A percentile compares a stretch with the other conserved stretches of the same genome.
phyloP scores from a whole-genome alignment of 257 asterid species.

The Penstemon davidsonii region DNA sequence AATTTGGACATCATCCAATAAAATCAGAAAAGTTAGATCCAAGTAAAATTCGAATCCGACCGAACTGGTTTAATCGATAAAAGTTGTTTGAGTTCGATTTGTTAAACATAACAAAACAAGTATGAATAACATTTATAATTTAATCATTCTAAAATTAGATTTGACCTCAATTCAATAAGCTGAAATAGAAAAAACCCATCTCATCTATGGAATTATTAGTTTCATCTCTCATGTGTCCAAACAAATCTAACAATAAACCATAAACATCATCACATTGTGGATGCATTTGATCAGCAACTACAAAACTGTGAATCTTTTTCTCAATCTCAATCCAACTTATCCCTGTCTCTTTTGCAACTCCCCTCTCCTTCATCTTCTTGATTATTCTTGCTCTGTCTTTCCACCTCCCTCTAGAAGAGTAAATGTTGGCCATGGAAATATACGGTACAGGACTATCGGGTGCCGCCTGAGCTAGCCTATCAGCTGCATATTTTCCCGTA shows the following conservation, averaged over 20 bases:
- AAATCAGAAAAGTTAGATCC: no score
- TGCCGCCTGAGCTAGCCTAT: constrained; percentile 44
- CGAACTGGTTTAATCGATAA: no score
- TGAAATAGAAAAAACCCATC: no score
- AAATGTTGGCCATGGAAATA: constrained; percentile 72
- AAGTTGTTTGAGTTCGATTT: no score
- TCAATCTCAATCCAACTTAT: constrained; percentile 79
- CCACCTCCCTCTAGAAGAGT: constrained; percentile 68
- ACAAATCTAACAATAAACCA: constrained; percentile 35
- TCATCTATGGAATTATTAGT: no score
- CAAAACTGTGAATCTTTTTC: constrained; percentile 57
- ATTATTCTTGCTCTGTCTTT: constrained; percentile 68
- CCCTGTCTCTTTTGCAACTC: constrained; percentile 66
- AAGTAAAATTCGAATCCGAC: no score
- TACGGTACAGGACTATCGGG: constrained; percentile 64
- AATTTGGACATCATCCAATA: no score
- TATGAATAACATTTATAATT: no score
- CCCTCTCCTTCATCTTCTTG: constrained; percentile 69
- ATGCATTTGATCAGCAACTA: constrained; percentile 76
- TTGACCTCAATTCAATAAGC: no score
- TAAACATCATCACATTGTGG: constrained; percentile 43
- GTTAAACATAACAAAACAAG: no score
- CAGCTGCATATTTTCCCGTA: constrained; percentile 74
- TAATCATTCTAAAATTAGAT: no score
- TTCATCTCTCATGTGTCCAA: constrained; percentile 68